Base-by-base conservation (phyloP, 441 rosid genomes). In the Cnidoscolus chayamansa region DNA sequence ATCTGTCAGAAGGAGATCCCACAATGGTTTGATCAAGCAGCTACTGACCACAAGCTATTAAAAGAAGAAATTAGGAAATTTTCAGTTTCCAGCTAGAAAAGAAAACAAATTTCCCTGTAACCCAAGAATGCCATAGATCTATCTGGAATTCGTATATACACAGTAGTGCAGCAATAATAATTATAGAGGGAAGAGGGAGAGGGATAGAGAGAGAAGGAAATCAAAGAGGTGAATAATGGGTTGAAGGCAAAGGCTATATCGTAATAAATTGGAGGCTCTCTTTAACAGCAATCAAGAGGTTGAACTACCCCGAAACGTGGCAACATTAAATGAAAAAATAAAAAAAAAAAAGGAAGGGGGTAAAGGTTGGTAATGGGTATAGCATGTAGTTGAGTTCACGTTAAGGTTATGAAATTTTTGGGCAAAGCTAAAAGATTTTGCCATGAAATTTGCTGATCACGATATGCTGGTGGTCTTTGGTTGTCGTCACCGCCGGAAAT, bases 361-460 rank as follows among this genome's bases (percentile, higher is more conserved):
- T 30, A 35, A 45, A 62, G 43, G 66, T 45, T 58, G 72, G 55
- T 66, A 0, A 1, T 10, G 13, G 6, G 15, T 45, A 32, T 47
- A 65, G 16, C 15, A 49, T 71, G 70, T 59, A 7, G 78, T 74
- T 77, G 83, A 77, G 80, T 67, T 79, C 82, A 65, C 77, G 82
- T 76, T 76, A 72, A 67, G 70, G 45, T 54, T 65, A 30, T 8
- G 40, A n/a, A 30, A 25, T 25, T 48, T 30, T 48, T 31, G 9
- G 20, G 65, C 54, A 30, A 43, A 48, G 17, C 20, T 2, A 35
- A 68, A 67, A 51, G 30, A 30, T 67, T 51, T 67, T n/a, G 57
- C 12, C 1, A 5, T 17, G 31, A n/a, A 40, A 63, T 67, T 67
- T 50, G 70, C 15, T 50, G 7, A 1, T 32, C 59, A 25, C 65